These are phyloP conservation scores for Lipomyces lipofer DNA, from an alignment of 805 yeast genomes.

Conservation along the genomic window DNA sequence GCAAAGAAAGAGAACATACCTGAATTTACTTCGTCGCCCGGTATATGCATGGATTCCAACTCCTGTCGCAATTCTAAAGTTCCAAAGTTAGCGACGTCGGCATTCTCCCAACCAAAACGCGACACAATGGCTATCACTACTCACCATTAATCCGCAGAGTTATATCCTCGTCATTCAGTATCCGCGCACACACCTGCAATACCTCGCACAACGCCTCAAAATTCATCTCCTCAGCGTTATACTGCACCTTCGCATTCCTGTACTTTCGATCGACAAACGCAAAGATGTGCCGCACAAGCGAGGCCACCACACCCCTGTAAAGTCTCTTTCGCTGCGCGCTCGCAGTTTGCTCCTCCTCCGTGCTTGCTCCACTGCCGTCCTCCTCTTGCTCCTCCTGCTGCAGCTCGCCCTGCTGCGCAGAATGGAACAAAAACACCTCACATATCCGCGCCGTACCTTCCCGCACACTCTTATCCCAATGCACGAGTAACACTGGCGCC, in stretches of 20 bases:
- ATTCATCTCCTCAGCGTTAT: neutral
- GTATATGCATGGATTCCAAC: constrained; percentile 11
- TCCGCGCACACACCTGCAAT: neutral
- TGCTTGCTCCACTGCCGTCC: neutral
- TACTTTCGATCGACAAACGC: constrained; percentile 1
- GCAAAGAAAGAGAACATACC: neutral
- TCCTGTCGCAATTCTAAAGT: constrained; percentile 8
- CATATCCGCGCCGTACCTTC: neutral
- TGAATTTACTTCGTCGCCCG: constrained; percentile 8
- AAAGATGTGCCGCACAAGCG: neutral
- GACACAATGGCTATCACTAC: no score
- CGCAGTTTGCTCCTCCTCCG: neutral
- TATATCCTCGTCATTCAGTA: neutral
- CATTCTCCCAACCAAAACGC: no score
- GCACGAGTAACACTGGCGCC: constrained; percentile 21
- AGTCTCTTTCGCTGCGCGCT: neutral
- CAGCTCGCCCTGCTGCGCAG: neutral
- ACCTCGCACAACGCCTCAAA: neutral
- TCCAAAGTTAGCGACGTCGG: no score
- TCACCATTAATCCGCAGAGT: neutral
- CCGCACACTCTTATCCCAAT: constrained; percentile 17
- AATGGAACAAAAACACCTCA: neutral
- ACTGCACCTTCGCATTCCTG: neutral
- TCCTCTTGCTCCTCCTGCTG: neutral
- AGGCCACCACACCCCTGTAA: neutral